Evolutionary conservation across 768 basidiomycete genomes (phyloP).

Genomic region (Piloderma croceum): DNA sequence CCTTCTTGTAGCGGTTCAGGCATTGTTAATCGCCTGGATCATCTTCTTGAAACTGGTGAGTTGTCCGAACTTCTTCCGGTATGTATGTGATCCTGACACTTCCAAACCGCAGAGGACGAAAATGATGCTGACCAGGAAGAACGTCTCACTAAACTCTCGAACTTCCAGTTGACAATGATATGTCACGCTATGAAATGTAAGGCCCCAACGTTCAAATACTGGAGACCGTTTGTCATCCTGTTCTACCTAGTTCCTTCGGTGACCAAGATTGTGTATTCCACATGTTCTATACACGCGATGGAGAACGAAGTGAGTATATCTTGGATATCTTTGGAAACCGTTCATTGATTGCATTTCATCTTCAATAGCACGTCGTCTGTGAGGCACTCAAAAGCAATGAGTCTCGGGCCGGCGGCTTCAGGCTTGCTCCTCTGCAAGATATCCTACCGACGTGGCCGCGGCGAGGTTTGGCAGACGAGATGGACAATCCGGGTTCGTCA

Average conservation of each 20-base stretch:
- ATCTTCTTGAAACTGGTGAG: conserved; percentile 71
- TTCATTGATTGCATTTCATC: no score
- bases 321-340: no score
- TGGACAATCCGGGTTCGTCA: conserved; percentile 47
- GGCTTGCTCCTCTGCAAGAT: conserved; percentile 56
- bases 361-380: conserved; percentile 77
- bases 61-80: conserved; percentile 3
- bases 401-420: conserved; percentile 54
- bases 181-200: conserved; percentile 93
- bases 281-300: conserved; percentile 87
- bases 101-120: conserved; percentile 42
- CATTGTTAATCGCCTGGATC: conserved; percentile 84
- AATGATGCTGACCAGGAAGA: conserved; percentile 53
- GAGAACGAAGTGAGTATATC: no score
- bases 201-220: conserved; percentile 16
- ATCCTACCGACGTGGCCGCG: conserved; percentile 82
- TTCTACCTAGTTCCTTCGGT: conserved; percentile 58
- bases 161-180: conserved; percentile 88
- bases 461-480: conserved; percentile 65
- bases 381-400: conserved; percentile 68
- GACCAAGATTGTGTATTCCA: conserved; percentile 89
- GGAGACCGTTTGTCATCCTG: no score
- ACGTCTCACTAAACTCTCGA: conserved; percentile 76
- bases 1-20: conserved; percentile 96
- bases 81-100: conserved; percentile 6